Evolutionary conservation across 139 green algal genomes (phyloP).

Genomic region (Haematococcus sp.): DNA sequence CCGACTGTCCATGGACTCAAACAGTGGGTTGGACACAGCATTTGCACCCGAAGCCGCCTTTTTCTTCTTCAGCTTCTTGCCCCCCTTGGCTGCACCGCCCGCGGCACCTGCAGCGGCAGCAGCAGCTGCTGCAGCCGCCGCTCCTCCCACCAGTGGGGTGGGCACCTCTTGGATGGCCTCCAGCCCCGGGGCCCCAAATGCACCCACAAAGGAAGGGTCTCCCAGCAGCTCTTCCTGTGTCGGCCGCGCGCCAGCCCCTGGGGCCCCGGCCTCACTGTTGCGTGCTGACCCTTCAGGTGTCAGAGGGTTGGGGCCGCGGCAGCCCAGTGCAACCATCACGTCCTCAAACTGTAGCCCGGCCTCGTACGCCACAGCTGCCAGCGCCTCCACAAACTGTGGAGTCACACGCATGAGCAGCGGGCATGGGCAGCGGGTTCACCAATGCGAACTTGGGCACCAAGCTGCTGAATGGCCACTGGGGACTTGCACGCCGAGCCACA

Average conservation of each 20-base stretch:
- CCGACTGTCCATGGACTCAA: not conserved
- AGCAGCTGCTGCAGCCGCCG: too few species aligned
- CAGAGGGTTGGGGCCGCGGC: constrained; percentile 12
- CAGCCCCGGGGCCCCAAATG: not conserved
- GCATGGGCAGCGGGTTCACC: not conserved
- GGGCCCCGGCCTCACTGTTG: not conserved
- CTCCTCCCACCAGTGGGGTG: not conserved
- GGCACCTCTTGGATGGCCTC: constrained; percentile 13
- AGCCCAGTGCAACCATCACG: constrained; percentile 32
- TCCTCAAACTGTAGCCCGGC: constrained; percentile 46
- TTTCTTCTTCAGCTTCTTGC: constrained; percentile 8
- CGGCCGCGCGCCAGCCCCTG: not conserved
- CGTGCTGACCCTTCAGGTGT: constrained; percentile 9
- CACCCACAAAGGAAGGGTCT: not conserved
- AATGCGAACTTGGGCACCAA: too few species aligned
- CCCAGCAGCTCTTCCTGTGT: not conserved
- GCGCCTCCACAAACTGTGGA: constrained; percentile 35
- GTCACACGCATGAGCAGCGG: too few species aligned
- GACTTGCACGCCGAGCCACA: too few species aligned
- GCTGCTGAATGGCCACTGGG: too few species aligned
- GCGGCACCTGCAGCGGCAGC: not conserved
- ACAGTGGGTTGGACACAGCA: constrained; percentile 12
- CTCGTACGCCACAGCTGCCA: constrained; percentile 48
- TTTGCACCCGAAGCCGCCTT: not conserved
- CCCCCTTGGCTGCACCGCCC: not conserved